A percentile compares a stretch with the other conserved stretches of the same genome.
Conservation (phyloP, 2,329 filamentous ascomycete species). For the Fusarium lateritium region DNA sequence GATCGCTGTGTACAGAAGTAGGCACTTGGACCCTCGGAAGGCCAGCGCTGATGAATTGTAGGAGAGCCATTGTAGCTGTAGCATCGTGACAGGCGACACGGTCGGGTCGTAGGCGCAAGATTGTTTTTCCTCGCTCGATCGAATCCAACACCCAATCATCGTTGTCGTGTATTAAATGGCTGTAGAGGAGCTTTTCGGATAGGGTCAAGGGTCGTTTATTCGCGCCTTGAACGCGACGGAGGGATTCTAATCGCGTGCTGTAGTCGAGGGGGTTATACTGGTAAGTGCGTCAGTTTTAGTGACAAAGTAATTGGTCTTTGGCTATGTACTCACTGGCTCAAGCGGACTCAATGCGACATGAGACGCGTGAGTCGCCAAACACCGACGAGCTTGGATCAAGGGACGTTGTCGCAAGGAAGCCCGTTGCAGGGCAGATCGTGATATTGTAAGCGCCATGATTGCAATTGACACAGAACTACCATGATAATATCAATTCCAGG, state of each 20-base stretch:
- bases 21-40: slow-evolving; percentile 56
- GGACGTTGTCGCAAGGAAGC: not conserved
- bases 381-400: not conserved
- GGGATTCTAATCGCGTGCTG: slow-evolving; percentile 21
- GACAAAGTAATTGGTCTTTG: fast-evolving
- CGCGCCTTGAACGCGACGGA: slow-evolving; percentile 29
- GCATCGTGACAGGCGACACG: slow-evolving; percentile 60
- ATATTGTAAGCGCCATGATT: slow-evolving; percentile 6
- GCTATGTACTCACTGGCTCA: slow-evolving; percentile 22
- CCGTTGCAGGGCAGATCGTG: not conserved
- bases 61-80: slow-evolving; percentile 59
- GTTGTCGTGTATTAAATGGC: slow-evolving; percentile 52
- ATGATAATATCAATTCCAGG: fast-evolving
- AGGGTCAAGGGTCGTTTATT: slow-evolving; percentile 52
- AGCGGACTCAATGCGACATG: slow-evolving; percentile 43
- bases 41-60: slow-evolving; percentile 60
- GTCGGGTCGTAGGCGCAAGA: slow-evolving; percentile 56
- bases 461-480: not conserved
- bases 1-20: slow-evolving; percentile 59
- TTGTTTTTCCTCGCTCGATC: slow-evolving; percentile 56
- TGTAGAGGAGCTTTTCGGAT: slow-evolving; percentile 58
- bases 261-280: slow-evolving; percentile 43
- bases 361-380: slow-evolving; percentile 17
- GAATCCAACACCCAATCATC: slow-evolving; percentile 46
- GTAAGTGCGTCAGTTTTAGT: fast-evolving